Evolutionary conservation across 805 yeast genomes (phyloP).

Genomic region (Grigorovia transvaalensis): DNA sequence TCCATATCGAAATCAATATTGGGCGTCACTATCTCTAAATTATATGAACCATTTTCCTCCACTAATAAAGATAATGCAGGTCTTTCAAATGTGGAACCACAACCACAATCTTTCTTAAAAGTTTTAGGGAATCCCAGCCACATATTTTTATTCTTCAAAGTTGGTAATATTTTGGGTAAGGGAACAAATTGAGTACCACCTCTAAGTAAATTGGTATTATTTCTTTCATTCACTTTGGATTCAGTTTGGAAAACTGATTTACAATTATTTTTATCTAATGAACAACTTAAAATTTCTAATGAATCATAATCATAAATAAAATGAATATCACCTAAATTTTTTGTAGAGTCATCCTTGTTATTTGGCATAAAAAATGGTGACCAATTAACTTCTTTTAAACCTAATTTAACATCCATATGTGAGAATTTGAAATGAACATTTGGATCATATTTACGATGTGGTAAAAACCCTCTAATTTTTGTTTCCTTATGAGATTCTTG

Average conservation of each 20-base stretch:
- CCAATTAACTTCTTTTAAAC: slow-evolving; percentile 8
- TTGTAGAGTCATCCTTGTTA: slow-evolving; percentile 1
- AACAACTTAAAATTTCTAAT: slow-evolving; percentile 13
- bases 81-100: slow-evolving; percentile 11
- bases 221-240: background rate
- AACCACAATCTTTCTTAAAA: slow-evolving; percentile 11
- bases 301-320: slow-evolving; percentile 14
- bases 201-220: slow-evolving; percentile 1
- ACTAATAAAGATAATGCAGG: slow-evolving; percentile 11
- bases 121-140: slow-evolving; percentile 17
- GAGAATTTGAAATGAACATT: slow-evolving; percentile 2
- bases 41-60: slow-evolving; percentile 10
- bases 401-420: slow-evolving; percentile 4
- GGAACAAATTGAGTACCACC: slow-evolving; percentile 16
- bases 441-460: slow-evolving; percentile 10
- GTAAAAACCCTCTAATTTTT: slow-evolving; percentile 8
- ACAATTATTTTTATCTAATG: slow-evolving; percentile 14
- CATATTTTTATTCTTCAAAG: slow-evolving; percentile 9
- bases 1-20: slow-evolving; percentile 10
- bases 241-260: slow-evolving; percentile 8
- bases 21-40: slow-evolving; percentile 11
- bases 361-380: slow-evolving; percentile 10
- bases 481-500: slow-evolving; percentile 8
- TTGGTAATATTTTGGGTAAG: slow-evolving; percentile 10
- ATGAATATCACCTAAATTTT: slow-evolving; percentile 15